phyloP scores from a whole-genome alignment of 495 filamentous ascomycete species.

The Xylaria acuta region DNA sequence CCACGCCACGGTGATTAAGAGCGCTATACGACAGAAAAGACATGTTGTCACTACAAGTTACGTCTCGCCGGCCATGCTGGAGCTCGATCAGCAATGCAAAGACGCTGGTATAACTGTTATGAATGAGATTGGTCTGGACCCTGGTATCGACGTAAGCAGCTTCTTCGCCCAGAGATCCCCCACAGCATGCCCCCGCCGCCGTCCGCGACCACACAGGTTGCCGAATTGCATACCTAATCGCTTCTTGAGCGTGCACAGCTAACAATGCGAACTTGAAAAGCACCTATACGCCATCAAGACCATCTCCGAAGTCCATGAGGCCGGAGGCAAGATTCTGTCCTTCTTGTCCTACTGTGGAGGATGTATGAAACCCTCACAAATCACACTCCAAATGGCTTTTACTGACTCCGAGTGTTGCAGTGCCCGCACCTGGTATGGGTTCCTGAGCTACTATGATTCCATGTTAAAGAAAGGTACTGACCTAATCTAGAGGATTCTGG shows the following conservation, averaged over 20 bases:
- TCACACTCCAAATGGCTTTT: too few relatives aligned
- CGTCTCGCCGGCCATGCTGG: constrained; percentile 89
- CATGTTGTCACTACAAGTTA: constrained; percentile 97
- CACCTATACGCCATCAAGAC: constrained; percentile 90
- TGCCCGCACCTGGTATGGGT: constrained; percentile 55
- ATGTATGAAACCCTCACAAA: neutral
- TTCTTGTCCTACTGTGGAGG: constrained; percentile 94
- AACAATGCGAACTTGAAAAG: constrained; percentile 51
- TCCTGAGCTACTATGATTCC: neutral
- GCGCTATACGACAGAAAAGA: constrained; percentile 91
- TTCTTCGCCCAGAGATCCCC: neutral
- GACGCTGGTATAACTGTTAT: constrained; percentile 95
- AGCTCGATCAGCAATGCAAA: constrained; percentile 82
- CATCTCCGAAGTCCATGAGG: constrained; percentile 81
- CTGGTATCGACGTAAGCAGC: constrained; percentile 30
- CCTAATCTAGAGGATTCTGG: constrained; percentile 73
- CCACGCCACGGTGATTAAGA: constrained; percentile 90
- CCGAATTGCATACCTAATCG: neutral
- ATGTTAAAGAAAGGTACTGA: neutral
- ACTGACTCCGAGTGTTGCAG: constrained; percentile 35
- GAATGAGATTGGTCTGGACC: constrained; percentile 84
- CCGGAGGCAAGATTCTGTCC: constrained; percentile 81
- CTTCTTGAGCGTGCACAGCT: constrained; percentile 1
- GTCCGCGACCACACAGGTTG: neutral
- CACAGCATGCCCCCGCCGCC: neutral